Evolutionary conservation across 345 rosid genomes (phyloP).

Genomic region (Arabis hirsuta): DNA sequence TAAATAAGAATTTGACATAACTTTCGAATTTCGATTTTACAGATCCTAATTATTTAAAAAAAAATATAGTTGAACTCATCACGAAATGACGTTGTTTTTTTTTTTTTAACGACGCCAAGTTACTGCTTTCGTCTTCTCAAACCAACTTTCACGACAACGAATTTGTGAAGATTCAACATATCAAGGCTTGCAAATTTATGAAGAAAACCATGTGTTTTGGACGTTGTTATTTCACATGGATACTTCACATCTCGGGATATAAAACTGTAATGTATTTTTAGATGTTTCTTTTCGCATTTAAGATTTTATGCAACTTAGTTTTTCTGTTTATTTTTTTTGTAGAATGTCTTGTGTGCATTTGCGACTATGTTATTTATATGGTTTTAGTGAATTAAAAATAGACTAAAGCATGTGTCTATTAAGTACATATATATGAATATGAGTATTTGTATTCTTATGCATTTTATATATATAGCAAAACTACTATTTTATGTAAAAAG

Average conservation of each 20-base stretch:
- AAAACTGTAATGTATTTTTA: too few relatives aligned
- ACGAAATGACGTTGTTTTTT: not conserved
- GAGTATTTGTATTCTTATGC: not conserved
- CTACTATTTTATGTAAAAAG: not conserved
- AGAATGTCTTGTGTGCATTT: not conserved
- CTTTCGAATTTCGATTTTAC: not conserved
- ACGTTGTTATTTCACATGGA: not conserved
- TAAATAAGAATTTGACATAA: not conserved
- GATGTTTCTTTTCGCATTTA: not conserved
- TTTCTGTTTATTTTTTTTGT: not conserved
- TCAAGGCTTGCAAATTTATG: not conserved
- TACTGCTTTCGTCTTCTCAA: too few relatives aligned
- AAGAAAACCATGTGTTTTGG: not conserved
- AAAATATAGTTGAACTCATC: not conserved
- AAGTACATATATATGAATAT: too few relatives aligned
- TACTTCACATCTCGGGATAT: too few relatives aligned
- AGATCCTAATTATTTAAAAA: too few relatives aligned
- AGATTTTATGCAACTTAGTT: not conserved
- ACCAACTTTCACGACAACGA: too few relatives aligned
- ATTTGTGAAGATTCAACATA: not conserved
- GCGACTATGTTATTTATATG: not conserved
- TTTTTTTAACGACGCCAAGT: too few relatives aligned
- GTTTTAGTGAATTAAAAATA: not conserved
- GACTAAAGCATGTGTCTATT: not conserved
- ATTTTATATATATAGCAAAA: not conserved